phyloP scores from a whole-genome alignment of 2,329 filamentous ascomycete species.

The Botryotinia convoluta region DNA sequence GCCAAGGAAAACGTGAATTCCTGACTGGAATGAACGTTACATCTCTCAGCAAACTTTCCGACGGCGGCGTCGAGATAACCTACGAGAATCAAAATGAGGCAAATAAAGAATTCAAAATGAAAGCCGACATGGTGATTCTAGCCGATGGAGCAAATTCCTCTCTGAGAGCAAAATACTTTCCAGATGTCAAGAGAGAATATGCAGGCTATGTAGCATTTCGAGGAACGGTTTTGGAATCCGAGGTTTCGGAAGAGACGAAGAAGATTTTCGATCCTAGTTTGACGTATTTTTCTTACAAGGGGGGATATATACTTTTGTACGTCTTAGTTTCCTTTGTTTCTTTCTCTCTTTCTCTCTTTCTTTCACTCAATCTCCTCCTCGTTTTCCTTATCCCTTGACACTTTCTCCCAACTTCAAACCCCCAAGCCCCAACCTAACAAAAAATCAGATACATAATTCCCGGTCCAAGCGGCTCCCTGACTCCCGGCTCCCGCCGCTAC shows the following conservation, averaged over 20 bases:
- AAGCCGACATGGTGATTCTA: slow-evolving; percentile 26
- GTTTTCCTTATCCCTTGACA: background rate
- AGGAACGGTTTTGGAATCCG: slow-evolving; percentile 43
- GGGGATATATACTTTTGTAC: slow-evolving; percentile 41
- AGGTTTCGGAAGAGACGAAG: slow-evolving; percentile 39
- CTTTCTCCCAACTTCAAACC: background rate
- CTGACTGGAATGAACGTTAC: background rate
- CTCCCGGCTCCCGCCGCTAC: slow-evolving; percentile 42
- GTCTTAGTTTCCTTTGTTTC: background rate
- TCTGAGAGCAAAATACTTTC: slow-evolving; percentile 22
- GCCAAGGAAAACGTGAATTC: background rate
- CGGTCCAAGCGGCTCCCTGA: slow-evolving; percentile 41
- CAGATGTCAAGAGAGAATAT: slow-evolving; percentile 27
- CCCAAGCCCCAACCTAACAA: background rate
- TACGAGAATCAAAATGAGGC: background rate
- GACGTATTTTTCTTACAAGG: slow-evolving; percentile 44
- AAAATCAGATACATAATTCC: slow-evolving; percentile 43
- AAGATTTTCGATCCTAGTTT: slow-evolving; percentile 41
- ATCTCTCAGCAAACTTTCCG: background rate
- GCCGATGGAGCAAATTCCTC: slow-evolving; percentile 30
- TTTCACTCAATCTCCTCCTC: background rate
- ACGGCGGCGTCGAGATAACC: slow-evolving; percentile 6
- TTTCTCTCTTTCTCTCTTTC: background rate
- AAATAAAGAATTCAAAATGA: slow-evolving; percentile 3
- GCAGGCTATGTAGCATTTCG: slow-evolving; percentile 37